phyloP scores from a whole-genome alignment of 140 eudicot species.

The Anethum foeniculum region DNA sequence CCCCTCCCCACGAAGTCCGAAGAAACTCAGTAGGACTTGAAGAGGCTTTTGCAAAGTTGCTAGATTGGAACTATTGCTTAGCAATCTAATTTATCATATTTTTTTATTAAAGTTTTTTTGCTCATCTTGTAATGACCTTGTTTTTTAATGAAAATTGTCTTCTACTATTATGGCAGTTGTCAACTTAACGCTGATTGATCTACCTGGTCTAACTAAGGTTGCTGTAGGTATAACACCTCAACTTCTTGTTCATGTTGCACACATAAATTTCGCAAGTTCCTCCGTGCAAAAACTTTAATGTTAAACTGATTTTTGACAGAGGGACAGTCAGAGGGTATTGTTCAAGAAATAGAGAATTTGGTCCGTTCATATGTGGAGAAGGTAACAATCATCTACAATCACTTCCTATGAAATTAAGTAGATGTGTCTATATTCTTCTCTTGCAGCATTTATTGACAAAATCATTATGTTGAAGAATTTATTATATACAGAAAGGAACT shows the following conservation, averaged over 20 bases:
- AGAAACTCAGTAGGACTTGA: background rate
- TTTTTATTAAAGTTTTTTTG: background rate
- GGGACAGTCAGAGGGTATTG: conserved; percentile 63
- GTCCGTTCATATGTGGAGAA: conserved; percentile 67
- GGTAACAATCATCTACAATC: conserved; percentile 26
- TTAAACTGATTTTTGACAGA: conserved; percentile 32
- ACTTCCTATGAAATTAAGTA: background rate
- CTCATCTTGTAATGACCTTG: background rate
- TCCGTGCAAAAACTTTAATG: background rate
- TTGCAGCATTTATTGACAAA: background rate
- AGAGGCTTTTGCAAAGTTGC: background rate
- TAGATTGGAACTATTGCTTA: background rate
- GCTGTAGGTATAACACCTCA: conserved; percentile 54
- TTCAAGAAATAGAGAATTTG: conserved; percentile 59
- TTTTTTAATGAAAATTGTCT: background rate
- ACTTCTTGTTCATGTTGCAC: background rate
- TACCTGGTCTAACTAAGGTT: conserved; percentile 66
- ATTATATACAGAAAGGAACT: background rate
- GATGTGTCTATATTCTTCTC: background rate
- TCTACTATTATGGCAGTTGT: conserved; percentile 41
- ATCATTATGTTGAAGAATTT: background rate
- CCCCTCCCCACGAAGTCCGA: background rate
- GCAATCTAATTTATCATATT: background rate
- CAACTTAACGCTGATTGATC: conserved; percentile 59
- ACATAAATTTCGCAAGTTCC: background rate